These are phyloP conservation scores for Coemansia sp. DNA, from an alignment of 192 early-diverging fungal genomes.

Conservation along the genomic window DNA sequence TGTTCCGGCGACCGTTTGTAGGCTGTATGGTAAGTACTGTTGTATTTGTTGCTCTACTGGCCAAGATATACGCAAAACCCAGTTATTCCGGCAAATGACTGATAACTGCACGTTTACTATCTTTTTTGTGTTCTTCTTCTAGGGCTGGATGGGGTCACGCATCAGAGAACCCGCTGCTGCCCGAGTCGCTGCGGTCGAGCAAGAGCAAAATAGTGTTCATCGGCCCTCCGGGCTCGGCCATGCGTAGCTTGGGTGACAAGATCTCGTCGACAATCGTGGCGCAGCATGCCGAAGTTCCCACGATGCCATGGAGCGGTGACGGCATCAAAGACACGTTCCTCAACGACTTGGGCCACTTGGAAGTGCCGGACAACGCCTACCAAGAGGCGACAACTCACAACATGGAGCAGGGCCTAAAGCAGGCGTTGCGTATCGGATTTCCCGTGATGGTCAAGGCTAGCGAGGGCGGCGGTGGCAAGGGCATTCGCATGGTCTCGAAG, in stretches of 20 bases:
- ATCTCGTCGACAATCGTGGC: conserved; percentile 99
- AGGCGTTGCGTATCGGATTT: conserved; percentile 89
- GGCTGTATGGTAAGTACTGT: conserved; percentile 36
- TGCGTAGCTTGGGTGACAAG: conserved; percentile 99
- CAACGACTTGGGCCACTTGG: conserved; percentile 72
- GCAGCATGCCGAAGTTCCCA: conserved; percentile 94
- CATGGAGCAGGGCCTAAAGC: conserved; percentile 80
- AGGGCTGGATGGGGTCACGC: conserved; percentile 99
- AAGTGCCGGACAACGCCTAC: conserved; percentile 82
- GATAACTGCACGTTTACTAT: not conserved
- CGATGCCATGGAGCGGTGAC: conserved; percentile 92
- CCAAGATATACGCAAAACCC: not conserved
- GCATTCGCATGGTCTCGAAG: conserved; percentile 91
- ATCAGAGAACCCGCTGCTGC: conserved; percentile 95
- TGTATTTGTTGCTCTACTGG: not conserved
- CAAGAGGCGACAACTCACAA: conserved; percentile 80
- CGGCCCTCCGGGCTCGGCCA: conserved; percentile 93
- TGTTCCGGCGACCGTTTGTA: not conserved
- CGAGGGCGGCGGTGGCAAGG: conserved; percentile 98
- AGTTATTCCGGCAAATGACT: not conserved
- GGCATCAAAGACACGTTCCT: conserved; percentile 73
- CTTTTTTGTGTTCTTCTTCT: conserved; percentile 12
- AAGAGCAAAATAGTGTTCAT: conserved; percentile 90
- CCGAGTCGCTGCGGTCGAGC: conserved; percentile 83
- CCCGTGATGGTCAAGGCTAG: conserved; percentile 99